A percentile compares a stretch with the other conserved stretches of the same genome.
These are phyloP conservation scores for Neolentinus lepideus DNA, from an alignment of 1,284 basidiomycete genomes.

Conservation along the genomic window DNA sequence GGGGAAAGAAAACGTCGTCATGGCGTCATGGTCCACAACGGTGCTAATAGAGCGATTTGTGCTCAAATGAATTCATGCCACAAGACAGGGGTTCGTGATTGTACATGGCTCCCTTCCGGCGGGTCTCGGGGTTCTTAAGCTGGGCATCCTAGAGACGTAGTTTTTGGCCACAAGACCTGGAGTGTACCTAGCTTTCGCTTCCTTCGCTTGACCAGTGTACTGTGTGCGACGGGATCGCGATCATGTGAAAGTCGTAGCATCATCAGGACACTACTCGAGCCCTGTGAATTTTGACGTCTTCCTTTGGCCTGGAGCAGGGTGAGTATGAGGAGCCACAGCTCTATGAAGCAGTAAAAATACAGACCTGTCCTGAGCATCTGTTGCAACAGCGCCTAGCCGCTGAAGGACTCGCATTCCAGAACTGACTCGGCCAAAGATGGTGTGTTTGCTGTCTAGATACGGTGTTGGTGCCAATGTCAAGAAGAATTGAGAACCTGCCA, in stretches of 20 bases:
- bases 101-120: neutral
- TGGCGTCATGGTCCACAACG: neutral
- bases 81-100: neutral
- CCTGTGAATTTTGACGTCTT: conserved; percentile 79
- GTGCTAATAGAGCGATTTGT: neutral
- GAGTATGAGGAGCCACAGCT: conserved; percentile 10
- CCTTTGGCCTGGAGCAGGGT: conserved; percentile 48
- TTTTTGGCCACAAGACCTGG: neutral
- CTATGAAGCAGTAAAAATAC: conserved; percentile 18
- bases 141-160: neutral
- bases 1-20: neutral
- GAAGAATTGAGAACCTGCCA: conserved; percentile 89
- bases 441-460: conserved; percentile 90
- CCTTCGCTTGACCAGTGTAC: neutral
- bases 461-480: conserved; percentile 87
- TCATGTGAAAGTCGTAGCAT: neutral
- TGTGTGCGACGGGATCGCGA: neutral
- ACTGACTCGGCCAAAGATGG: conserved; percentile 86
- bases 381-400: conserved; percentile 71
- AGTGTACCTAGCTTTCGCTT: neutral
- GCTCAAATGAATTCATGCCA: neutral
- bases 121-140: neutral
- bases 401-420: conserved; percentile 85
- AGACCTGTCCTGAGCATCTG: conserved; percentile 73
- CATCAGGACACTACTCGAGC: conserved; percentile 40